Base-by-base conservation (phyloP, 2,329 filamentous ascomycete species). In the Fusarium citri region DNA sequence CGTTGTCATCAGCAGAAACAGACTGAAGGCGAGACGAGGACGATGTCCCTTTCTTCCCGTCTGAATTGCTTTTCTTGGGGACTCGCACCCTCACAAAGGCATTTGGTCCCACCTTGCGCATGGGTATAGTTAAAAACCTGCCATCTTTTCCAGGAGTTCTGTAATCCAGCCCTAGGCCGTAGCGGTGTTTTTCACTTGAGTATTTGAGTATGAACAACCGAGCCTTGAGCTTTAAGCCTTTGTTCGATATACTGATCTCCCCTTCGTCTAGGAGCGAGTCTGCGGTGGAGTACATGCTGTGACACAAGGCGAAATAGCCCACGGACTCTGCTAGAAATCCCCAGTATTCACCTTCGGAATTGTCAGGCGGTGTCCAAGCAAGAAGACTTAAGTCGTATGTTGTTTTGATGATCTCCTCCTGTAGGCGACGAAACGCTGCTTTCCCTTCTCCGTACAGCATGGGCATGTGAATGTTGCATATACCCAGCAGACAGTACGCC, bases 401-500 rank as follows among this genome's bases (percentile, higher is more conserved):
- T n/a, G 10, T 41, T 15, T 22, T 55, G 6, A 68, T 51, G 4
- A 68, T 68, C 22, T 67, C 63, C 7, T 67, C 65, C 28, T 68
- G 65, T 1, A 68, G 40, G 2, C 65, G 54, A 11, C 41, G 9
- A 3, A 68, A 68, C 2, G 65, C 65, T 2, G 49, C 63, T 0
- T 28, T 15, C 0, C 65, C 65, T 25, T 67, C 65, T 3, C 65
- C 65, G 3, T 68, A 68, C 0, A 68, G 18, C 22, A 68, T 26
- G 3, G 63, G 65, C 65, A 68, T 68, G 5, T 63, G 50, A 14
- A 68, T 59, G 8, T 37, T 30, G 2, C 66, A 68, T 0, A 68
- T 54, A 4, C 63, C 65, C 0, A 68, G 43, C 0, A 68, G 31
- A 2, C 51, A 68, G 14, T 68, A 68, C 3, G 65, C 63, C 7